These are phyloP conservation scores for Teunomyces funiuensis DNA, from an alignment of 805 yeast species.

Conservation along the genomic window DNA sequence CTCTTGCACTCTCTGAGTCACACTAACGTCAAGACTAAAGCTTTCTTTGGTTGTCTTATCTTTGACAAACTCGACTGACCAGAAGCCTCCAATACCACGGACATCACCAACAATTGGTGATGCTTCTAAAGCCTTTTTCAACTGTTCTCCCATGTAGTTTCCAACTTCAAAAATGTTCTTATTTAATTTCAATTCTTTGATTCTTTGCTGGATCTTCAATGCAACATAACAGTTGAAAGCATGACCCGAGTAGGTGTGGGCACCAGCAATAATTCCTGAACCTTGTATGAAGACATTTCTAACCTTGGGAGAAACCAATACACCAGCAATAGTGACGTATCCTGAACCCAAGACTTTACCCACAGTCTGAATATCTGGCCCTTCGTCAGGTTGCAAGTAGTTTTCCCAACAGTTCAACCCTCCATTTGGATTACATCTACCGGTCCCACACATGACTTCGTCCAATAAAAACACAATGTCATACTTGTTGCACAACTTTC, in stretches of 20 bases:
- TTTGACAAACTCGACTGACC: constrained; percentile 58
- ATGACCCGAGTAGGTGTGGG: constrained; percentile 26
- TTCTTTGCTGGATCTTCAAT: constrained; percentile 26
- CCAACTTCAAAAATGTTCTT: constrained; percentile 45
- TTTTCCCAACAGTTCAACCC: constrained; percentile 32
- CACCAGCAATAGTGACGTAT: constrained; percentile 30
- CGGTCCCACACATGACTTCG: constrained; percentile 60
- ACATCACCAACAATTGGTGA: constrained; percentile 49
- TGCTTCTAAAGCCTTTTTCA: constrained; percentile 15
- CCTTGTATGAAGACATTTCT: constrained; percentile 20
- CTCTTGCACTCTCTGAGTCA: constrained; percentile 37
- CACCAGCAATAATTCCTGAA: constrained; percentile 21
- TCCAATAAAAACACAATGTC: constrained; percentile 51
- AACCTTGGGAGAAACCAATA: constrained; percentile 28
- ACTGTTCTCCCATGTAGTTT: constrained; percentile 38
- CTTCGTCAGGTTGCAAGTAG: constrained; percentile 22
- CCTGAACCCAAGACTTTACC: constrained; percentile 35
- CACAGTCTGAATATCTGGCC: constrained; percentile 33
- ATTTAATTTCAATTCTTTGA: constrained; percentile 34
- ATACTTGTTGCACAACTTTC: constrained; percentile 51
- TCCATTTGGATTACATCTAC: constrained; percentile 38
- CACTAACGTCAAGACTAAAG: constrained; percentile 35
- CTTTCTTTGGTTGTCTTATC: constrained; percentile 52
- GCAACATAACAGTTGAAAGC: constrained; percentile 30
- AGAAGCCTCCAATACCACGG: constrained; percentile 63